Evolutionary conservation across 1,284 basidiomycete genomes (phyloP).

Genomic region (Ceratobasidium papillatum): DNA sequence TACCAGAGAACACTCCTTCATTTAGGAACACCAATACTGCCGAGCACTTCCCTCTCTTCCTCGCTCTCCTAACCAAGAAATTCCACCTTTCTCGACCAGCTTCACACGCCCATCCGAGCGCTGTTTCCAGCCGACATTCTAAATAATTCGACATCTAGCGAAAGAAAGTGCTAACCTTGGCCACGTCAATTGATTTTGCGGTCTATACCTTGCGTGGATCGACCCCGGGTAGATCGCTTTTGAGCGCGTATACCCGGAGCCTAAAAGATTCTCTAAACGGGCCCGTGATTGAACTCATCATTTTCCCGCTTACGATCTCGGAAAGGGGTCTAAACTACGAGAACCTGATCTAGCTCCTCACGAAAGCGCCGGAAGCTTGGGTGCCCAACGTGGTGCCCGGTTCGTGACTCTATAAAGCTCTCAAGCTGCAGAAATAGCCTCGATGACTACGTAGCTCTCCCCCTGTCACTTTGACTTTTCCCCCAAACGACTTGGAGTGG

Average conservation of each 20-base stretch:
- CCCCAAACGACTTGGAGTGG: background rate
- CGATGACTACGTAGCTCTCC: slow-evolving; percentile 23
- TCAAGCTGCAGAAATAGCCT: slow-evolving; percentile 3
- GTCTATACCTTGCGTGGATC: background rate
- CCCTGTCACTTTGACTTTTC: background rate
- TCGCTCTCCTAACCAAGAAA: background rate
- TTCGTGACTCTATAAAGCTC: slow-evolving; percentile 37
- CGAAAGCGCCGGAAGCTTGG: slow-evolving; percentile 39
- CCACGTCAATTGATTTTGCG: background rate
- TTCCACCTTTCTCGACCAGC: slow-evolving; percentile 1
- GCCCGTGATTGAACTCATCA: slow-evolving; percentile 29
- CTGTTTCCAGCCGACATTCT: background rate
- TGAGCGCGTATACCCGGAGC: slow-evolving; percentile 7
- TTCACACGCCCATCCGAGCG: slow-evolving; percentile 27
- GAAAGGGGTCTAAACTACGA: slow-evolving; percentile 13
- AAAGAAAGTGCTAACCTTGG: background rate
- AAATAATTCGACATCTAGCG: background rate
- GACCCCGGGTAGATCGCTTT: background rate
- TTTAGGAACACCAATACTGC: background rate
- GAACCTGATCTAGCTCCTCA: slow-evolving; percentile 28
- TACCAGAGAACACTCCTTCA: background rate
- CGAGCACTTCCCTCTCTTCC: slow-evolving; percentile 7
- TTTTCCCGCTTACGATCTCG: slow-evolving; percentile 40
- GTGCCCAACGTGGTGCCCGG: slow-evolving; percentile 30
- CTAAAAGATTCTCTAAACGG: background rate